Percentiles rank a stretch among this genome's conserved stretches.
These are phyloP conservation scores for Apiotrichum montevideense DNA, from an alignment of 1,284 basidiomycete species.

Conservation along the genomic window DNA sequence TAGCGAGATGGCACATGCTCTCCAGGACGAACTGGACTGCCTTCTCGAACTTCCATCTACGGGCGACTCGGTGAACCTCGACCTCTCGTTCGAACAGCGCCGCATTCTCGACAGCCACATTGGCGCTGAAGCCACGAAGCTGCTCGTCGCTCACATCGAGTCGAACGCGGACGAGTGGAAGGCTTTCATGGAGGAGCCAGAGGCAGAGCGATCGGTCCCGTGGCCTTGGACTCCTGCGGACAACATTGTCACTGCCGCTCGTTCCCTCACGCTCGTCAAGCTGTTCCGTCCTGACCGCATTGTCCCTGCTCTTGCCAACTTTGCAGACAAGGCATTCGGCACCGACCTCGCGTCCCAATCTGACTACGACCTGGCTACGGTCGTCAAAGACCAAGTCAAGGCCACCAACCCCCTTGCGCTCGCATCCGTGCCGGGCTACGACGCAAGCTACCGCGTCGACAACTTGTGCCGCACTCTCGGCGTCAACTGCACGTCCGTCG, in stretches of 20 bases:
- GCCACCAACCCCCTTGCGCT: conserved; percentile 79
- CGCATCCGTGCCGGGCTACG: conserved; percentile 90
- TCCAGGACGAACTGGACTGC: conserved; percentile 81
- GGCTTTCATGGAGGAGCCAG: conserved; percentile 62
- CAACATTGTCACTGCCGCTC: conserved; percentile 25
- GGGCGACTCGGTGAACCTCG: conserved; percentile 6
- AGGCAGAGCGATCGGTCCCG: conserved; percentile 69
- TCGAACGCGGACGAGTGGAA: conserved; percentile 67
- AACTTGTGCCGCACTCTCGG: conserved; percentile 72
- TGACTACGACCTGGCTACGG: conserved; percentile 58
- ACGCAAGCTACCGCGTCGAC: conserved; percentile 91
- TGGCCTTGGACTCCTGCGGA: conserved; percentile 58
- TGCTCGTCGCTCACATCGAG: conserved; percentile 62
- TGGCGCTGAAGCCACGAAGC: conserved; percentile 53
- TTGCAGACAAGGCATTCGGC: conserved; percentile 37
- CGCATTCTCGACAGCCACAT: conserved; percentile 26
- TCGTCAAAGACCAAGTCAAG: conserved; percentile 72
- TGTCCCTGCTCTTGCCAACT: conserved; percentile 26
- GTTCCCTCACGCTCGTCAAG: conserved; percentile 33
- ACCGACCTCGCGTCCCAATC: conserved; percentile 31
- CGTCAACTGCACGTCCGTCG: conserved; percentile 73
- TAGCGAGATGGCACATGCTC: conserved; percentile 59
- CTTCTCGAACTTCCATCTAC: conserved; percentile 62
- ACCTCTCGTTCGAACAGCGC: conserved; percentile 27
- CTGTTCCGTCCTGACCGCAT: conserved; percentile 43